Conservation (phyloP, 148 eudicot species). For the Rhododendron ferrugineum region DNA sequence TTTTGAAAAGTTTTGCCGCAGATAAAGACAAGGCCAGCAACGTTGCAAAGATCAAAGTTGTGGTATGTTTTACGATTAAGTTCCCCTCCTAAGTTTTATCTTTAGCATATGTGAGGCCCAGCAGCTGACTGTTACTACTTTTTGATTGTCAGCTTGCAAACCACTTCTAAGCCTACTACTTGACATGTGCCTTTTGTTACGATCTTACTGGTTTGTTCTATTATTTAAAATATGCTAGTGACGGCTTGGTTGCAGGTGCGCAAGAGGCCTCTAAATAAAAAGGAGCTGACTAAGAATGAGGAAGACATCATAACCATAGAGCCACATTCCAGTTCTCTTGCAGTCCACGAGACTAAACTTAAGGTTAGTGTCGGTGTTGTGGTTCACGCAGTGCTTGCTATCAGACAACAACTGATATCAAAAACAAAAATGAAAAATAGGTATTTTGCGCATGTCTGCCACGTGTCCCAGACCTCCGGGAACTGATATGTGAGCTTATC, state of each 20-base stretch:
- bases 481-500: background rate
- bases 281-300: constrained; percentile 85
- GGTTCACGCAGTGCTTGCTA: constrained; percentile 7
- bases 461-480: background rate
- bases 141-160: constrained; percentile 10
- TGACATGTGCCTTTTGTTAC: background rate
- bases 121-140: background rate
- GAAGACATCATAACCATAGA: constrained; percentile 78
- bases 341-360: constrained; percentile 90
- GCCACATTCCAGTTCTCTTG: constrained; percentile 52
- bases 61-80: constrained; percentile 49
- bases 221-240: background rate
- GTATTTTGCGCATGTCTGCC: background rate
- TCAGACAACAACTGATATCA: background rate
- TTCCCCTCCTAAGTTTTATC: background rate
- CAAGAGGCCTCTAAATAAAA: constrained; percentile 90
- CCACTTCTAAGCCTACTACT: constrained; percentile 1
- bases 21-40: constrained; percentile 76
- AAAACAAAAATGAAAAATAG: background rate
- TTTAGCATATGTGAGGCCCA: background rate
- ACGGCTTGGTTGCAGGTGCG: constrained; percentile 59
- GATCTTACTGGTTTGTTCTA: background rate
- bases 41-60: constrained; percentile 98
- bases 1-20: constrained; percentile 49
- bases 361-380: constrained; percentile 42